These are phyloP conservation scores for Panicum hallii DNA, from an alignment of 202 grass and related monocot genomes.

Conservation along the genomic window DNA sequence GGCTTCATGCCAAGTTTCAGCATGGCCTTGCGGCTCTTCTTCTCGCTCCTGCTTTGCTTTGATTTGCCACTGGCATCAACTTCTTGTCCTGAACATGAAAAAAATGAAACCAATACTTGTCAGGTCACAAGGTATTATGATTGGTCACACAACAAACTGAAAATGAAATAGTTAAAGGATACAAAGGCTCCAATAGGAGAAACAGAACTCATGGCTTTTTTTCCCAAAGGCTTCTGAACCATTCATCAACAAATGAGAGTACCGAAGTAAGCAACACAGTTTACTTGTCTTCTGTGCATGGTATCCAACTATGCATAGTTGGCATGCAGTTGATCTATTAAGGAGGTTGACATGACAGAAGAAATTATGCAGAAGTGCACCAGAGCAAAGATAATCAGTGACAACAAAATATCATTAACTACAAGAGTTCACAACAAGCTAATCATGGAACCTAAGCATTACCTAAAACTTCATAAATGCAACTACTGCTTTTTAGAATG, in stretches of 20 bases:
- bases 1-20: conserved; percentile 88
- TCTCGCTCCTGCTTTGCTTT: conserved; percentile 95
- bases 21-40: conserved; percentile 93
- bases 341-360: background rate
- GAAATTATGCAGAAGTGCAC: background rate
- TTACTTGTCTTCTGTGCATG: conserved; percentile 16
- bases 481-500: background rate
- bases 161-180: background rate
- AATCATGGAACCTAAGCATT: conserved; percentile 9
- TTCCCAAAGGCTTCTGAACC: background rate
- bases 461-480: background rate
- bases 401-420: background rate
- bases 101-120: conserved; percentile 2
- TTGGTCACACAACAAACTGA: background rate
- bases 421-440: background rate
- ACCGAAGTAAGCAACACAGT: background rate
- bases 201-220: background rate
- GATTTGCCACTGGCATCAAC: conserved; percentile 72
- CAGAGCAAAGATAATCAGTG: background rate
- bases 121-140: background rate
- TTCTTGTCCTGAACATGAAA: conserved; percentile 51
- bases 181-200: background rate
- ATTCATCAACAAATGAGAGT: conserved; percentile 1
- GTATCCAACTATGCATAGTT: background rate
- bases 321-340: background rate